A percentile compares a stretch with the other conserved stretches of the same genome.
Conservation (phyloP, 2,329 filamentous ascomycete species). For the Aspergillus tamarii region DNA sequence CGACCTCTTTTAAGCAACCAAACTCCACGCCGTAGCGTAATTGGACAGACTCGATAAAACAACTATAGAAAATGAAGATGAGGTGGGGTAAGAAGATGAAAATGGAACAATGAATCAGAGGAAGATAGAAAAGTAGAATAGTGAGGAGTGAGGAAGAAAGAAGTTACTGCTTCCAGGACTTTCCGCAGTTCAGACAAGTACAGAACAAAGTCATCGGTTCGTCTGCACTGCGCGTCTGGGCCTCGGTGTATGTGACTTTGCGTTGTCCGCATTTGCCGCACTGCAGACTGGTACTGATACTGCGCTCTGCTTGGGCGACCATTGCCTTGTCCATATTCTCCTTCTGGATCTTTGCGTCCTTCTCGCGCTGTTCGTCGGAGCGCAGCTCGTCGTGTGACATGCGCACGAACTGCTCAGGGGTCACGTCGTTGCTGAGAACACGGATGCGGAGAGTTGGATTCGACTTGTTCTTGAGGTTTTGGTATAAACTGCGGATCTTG, state of each 20-base stretch:
- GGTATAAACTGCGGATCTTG: constrained; percentile 90
- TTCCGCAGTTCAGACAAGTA: constrained; percentile 52
- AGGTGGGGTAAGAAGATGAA: background rate
- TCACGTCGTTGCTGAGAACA: constrained; percentile 75
- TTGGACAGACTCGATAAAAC: constrained; percentile 1
- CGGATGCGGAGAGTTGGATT: constrained; percentile 76
- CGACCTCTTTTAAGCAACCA: constrained; percentile 6
- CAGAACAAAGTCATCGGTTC: constrained; percentile 69
- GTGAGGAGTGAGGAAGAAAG: constrained; percentile 11
- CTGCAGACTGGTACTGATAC: constrained; percentile 82
- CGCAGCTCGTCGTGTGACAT: constrained; percentile 94
- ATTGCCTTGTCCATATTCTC: constrained; percentile 98
- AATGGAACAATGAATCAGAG: background rate
- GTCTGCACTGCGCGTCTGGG: constrained; percentile 92
- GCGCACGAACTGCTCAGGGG: constrained; percentile 72
- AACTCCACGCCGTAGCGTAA: constrained; percentile 7
- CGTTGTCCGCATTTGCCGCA: constrained; percentile 92
- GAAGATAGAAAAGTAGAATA: background rate
- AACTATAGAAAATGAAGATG: background rate
- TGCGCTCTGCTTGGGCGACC: constrained; percentile 89
- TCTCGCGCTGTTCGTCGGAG: constrained; percentile 76
- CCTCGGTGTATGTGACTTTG: constrained; percentile 94
- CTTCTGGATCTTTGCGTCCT: constrained; percentile 75
- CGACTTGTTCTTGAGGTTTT: constrained; percentile 91
- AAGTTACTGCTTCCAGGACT: constrained; percentile 49